These are phyloP conservation scores for Claviceps sorghi DNA, from an alignment of 2,329 filamentous ascomycete genomes.

Conservation along the genomic window DNA sequence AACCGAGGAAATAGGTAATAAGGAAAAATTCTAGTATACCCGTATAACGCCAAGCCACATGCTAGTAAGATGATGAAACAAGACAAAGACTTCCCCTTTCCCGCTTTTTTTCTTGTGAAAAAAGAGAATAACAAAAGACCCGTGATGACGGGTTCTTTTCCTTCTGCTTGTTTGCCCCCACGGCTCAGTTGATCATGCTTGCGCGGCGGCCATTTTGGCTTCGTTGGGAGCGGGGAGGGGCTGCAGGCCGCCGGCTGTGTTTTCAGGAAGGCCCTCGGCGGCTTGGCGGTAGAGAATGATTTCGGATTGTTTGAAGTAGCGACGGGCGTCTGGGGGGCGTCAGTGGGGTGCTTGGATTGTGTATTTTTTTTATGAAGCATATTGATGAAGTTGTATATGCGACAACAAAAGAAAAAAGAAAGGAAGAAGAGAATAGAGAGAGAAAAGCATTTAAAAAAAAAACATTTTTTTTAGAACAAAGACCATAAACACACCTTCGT, in stretches of 20 bases:
- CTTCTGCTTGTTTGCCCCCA: background rate
- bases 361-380: too few species aligned
- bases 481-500: constrained; percentile 52
- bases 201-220: constrained; percentile 29
- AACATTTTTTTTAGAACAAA: too few species aligned
- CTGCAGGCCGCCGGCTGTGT: constrained; percentile 22
- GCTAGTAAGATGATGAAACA: constrained; percentile 14
- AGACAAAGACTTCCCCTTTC: constrained; percentile 9
- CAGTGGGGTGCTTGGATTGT: background rate
- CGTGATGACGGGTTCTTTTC: background rate
- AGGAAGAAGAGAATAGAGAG: background rate
- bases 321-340: constrained; percentile 56
- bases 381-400: too few species aligned
- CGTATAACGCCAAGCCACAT: constrained; percentile 25
- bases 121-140: background rate
- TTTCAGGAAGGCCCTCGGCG: constrained; percentile 32
- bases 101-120: too few species aligned
- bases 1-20: background rate
- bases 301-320: constrained; percentile 98
- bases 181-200: constrained; percentile 1
- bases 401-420: background rate
- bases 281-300: constrained; percentile 89
- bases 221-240: constrained; percentile 28
- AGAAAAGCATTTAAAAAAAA: too few species aligned
- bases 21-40: constrained; percentile 7